phyloP scores from a whole-genome alignment of 352 stramenopile species.

The Phytophthora ohioensis region DNA sequence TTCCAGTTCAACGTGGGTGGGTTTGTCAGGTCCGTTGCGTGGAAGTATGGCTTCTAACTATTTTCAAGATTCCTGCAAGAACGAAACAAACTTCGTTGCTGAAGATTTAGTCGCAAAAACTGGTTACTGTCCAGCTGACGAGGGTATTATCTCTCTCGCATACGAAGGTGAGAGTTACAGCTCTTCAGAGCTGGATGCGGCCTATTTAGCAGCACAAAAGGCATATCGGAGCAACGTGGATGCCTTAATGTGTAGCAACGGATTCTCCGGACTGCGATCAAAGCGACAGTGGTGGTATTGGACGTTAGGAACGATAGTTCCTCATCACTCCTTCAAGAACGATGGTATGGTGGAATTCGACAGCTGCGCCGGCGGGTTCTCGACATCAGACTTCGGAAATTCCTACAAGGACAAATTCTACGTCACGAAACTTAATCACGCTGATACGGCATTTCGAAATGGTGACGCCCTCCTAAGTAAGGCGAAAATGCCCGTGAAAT shows the following conservation, averaged over 20 bases:
- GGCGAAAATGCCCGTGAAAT: slow-evolving; percentile 65
- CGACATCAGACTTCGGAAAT: slow-evolving; percentile 34
- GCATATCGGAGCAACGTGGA: slow-evolving; percentile 41
- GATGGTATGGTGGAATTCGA: slow-evolving; percentile 55
- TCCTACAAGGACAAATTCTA: slow-evolving; percentile 57
- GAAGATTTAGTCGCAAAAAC: slow-evolving; percentile 34
- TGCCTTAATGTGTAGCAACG: slow-evolving; percentile 50
- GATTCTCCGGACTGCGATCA: slow-evolving; percentile 45
- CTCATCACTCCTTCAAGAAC: slow-evolving; percentile 45
- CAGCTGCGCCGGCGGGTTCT: slow-evolving; percentile 49
- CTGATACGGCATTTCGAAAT: slow-evolving; percentile 55
- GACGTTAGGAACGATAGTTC: slow-evolving; percentile 29
- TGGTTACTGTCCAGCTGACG: slow-evolving; percentile 35
- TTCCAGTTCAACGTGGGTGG: slow-evolving; percentile 44
- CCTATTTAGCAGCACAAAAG: slow-evolving; percentile 47
- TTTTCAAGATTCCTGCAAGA: slow-evolving; percentile 46
- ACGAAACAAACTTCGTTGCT: slow-evolving; percentile 27
- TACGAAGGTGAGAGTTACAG: slow-evolving; percentile 46
- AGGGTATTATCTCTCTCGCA: slow-evolving; percentile 38
- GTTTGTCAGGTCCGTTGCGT: slow-evolving; percentile 40
- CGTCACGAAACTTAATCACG: slow-evolving; percentile 40
- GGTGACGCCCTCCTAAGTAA: slow-evolving; percentile 54
- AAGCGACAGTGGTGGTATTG: slow-evolving; percentile 31
- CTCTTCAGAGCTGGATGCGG: slow-evolving; percentile 22
- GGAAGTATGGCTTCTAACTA: slow-evolving; percentile 59